Base-by-base conservation (phyloP, 345 rosid species). In the Aethionema arabicum region DNA sequence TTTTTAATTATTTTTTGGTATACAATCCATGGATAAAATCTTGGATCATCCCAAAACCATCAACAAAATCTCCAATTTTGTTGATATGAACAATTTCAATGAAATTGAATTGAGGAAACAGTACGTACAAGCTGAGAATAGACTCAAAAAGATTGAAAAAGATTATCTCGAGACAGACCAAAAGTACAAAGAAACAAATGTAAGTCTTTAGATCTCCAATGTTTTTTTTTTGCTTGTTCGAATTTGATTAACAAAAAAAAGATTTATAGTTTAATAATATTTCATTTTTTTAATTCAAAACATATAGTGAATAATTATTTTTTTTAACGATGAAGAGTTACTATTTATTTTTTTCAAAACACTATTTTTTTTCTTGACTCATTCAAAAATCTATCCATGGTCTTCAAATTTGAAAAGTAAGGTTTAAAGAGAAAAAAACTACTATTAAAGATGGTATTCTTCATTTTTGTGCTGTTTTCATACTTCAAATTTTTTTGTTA, bases 111-210 rank as follows among this genome's bases (percentile, higher is more conserved):
- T 8, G 13, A 47, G 48, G 63, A 66, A 38, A 48, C 59, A 33
- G 0, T 35, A 42, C 52, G 16, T 32, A 2, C 59, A 67, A 33
- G 72, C 65, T 33, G 46, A 51, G 65, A 67, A 50, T 16, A 52
- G 53, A 50, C 65, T 59, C 32, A 51, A 39, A 4, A 56, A 57
- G 43, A 29, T 66, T 49, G 63, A 66, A 41, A 40, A 49, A 66
- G 71, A 42, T 29, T 40, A 67, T 50, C 65, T 67, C 45, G 65
- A 58, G 65, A 12, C 32, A 54, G 14, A 31, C 8, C 59, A 56
- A 29, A 59, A 49, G 47, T 30, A 61, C 63, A 65, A 53, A 62
- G 52, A 79, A 69, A 42, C 48, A 13, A 10, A 11, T 61, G 54
- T 52, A 52, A 11, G 66, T 68, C 27, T 21, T 21, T 21, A 2